Conservation (phyloP, 2,329 filamentous ascomycete species). For the Colletotrichum spinosum region DNA sequence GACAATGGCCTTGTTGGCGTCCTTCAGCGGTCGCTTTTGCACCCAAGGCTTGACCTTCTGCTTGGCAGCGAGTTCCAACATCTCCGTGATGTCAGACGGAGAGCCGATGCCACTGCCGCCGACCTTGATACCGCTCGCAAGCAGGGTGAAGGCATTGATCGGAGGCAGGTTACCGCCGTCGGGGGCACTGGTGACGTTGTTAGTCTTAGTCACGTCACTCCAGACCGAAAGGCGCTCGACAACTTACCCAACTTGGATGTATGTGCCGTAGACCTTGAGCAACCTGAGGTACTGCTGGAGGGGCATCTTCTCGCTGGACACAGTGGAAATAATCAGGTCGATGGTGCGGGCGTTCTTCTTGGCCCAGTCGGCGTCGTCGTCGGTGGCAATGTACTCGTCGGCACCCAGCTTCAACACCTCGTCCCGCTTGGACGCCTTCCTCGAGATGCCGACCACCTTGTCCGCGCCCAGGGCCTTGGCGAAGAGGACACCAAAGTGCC, state of each 20-base stretch:
- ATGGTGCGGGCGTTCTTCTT: constrained; percentile 62
- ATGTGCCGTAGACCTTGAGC: constrained; percentile 40
- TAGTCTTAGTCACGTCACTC: not conserved
- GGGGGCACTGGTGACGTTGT: constrained; percentile 53
- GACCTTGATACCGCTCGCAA: constrained; percentile 62
- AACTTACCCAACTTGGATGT: constrained; percentile 42
- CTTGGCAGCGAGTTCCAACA: constrained; percentile 65
- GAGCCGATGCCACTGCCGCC: constrained; percentile 57
- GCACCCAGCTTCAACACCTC: constrained; percentile 69
- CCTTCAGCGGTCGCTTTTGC: constrained; percentile 61
- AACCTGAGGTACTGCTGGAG: constrained; percentile 70
- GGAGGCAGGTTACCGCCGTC: constrained; percentile 54
- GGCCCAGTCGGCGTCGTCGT: constrained; percentile 65
- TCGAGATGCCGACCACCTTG: constrained; percentile 69
- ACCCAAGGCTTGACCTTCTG: constrained; percentile 67
- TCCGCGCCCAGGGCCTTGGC: constrained; percentile 75
- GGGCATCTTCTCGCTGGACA: constrained; percentile 58
- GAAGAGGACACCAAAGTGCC: constrained; percentile 76
- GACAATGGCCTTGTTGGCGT: constrained; percentile 63
- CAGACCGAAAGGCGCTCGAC: too few relatives aligned
- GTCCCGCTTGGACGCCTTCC: constrained; percentile 62
- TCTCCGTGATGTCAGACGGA: constrained; percentile 61
- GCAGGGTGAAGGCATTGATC: constrained; percentile 66
- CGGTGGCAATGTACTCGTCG: constrained; percentile 57
- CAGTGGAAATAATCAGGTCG: constrained; percentile 70